Percentiles rank a stretch among this genome's conserved stretches.
Conservation (phyloP, 108 stramenopile species). For the Ochromonas danica region DNA sequence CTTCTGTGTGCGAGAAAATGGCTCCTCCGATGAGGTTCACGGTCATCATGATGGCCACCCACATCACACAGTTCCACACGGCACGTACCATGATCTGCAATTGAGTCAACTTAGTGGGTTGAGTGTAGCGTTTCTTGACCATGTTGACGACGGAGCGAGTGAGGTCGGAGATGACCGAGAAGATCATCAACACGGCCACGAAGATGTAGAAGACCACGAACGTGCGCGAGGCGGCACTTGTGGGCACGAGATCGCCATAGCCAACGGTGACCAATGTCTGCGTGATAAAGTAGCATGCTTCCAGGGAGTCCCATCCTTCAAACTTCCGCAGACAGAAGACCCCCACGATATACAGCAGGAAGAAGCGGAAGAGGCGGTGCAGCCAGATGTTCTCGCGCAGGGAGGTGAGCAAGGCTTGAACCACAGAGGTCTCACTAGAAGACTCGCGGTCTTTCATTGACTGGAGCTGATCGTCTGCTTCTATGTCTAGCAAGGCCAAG, state of each 20-base stretch:
- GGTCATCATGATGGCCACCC: background rate
- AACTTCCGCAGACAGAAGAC: background rate
- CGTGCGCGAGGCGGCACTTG: background rate
- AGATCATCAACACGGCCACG: background rate
- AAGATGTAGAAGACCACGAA: constrained; percentile 1
- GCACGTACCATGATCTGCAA: background rate
- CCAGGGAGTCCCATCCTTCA: background rate
- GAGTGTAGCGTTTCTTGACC: background rate
- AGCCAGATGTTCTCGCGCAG: background rate
- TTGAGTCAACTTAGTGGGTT: background rate
- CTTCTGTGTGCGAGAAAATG: background rate
- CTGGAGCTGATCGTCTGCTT: no score
- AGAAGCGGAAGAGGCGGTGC: background rate
- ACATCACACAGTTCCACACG: background rate
- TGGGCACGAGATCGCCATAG: background rate
- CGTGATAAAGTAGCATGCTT: background rate
- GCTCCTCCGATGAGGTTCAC: background rate
- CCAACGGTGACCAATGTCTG: background rate
- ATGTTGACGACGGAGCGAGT: background rate
- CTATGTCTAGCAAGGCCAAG: no score
- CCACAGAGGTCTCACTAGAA: no score
- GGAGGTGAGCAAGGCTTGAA: no score
- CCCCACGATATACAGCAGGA: background rate
- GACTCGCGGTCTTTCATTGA: no score
- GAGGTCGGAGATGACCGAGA: background rate